Conservation (phyloP, 1,139 yeast species). For the Cylindricascospora bacillispora region DNA sequence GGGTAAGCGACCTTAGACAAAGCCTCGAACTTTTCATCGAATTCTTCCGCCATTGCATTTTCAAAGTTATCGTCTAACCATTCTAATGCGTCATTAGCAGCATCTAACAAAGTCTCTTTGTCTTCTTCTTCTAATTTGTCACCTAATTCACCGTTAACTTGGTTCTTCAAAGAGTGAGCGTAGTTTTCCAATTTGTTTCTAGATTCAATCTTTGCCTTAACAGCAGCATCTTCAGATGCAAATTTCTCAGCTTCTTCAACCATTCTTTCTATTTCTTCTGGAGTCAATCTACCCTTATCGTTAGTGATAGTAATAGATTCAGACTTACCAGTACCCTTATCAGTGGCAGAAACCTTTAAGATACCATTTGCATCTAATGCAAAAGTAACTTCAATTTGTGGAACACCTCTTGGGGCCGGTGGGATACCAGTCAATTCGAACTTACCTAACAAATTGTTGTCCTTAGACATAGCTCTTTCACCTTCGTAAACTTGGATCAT, state of each 20-base stretch:
- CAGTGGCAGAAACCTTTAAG: conserved; percentile 82
- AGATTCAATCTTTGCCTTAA: conserved; percentile 71
- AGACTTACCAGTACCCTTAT: conserved; percentile 93
- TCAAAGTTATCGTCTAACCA: conserved; percentile 80
- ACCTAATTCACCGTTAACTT: conserved; percentile 52
- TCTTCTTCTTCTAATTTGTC: conserved; percentile 81
- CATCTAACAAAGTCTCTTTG: conserved; percentile 80
- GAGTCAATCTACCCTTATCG: conserved; percentile 91
- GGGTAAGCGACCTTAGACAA: conserved; percentile 80
- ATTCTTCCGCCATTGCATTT: conserved; percentile 81
- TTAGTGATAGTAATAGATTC: conserved; percentile 90
- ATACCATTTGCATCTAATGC: conserved; percentile 94
- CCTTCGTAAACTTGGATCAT: conserved; percentile 92
- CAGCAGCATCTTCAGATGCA: conserved; percentile 76
- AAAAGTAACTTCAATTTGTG: conserved; percentile 92
- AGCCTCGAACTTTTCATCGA: conserved; percentile 85
- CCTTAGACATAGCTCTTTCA: conserved; percentile 92
- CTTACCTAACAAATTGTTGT: conserved; percentile 87
- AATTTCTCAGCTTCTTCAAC: conserved; percentile 87
- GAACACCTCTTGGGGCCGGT: conserved; percentile 95
- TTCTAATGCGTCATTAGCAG: conserved; percentile 75
- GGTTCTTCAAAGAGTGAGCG: conserved; percentile 75
- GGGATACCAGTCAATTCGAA: conserved; percentile 90
- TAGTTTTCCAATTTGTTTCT: conserved; percentile 83
- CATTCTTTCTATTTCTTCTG: conserved; percentile 89